Evolutionary conservation across 2,329 filamentous ascomycete species (phyloP).

Genomic region (Lachnellula willkommii): DNA sequence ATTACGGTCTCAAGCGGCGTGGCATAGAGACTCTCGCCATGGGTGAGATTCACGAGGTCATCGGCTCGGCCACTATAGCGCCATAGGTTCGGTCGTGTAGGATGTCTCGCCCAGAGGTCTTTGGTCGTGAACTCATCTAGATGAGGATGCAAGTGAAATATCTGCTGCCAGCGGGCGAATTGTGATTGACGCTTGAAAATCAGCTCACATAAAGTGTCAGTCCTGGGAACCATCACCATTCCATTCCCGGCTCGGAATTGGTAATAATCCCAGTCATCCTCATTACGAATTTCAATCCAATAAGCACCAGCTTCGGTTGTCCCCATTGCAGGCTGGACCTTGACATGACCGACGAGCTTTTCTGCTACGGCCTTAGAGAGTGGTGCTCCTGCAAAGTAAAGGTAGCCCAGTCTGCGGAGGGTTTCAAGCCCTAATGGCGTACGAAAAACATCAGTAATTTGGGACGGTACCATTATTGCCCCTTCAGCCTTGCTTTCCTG

Average conservation of each 20-base stretch:
- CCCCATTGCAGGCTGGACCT: neutral
- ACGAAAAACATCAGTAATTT: neutral
- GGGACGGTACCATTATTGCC: neutral
- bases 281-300: neutral
- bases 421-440: neutral
- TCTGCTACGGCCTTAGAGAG: neutral
- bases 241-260: neutral
- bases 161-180: neutral
- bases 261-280: slow-evolving; percentile 4
- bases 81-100: neutral
- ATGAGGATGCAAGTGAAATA: neutral
- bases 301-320: slow-evolving; percentile 2
- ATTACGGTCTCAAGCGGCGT: neutral
- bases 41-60: neutral
- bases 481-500: neutral
- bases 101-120: neutral
- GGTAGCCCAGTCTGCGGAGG: neutral
- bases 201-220: neutral
- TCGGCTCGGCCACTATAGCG: neutral
- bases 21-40: slow-evolving; percentile 1
- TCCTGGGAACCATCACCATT: neutral
- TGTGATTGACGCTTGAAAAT: neutral
- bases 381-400: neutral
- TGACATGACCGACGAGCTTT: neutral
- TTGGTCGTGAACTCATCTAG: neutral